phyloP scores from a whole-genome alignment of 1,284 basidiomycete genomes.

The Cryptococcus floricola region DNA sequence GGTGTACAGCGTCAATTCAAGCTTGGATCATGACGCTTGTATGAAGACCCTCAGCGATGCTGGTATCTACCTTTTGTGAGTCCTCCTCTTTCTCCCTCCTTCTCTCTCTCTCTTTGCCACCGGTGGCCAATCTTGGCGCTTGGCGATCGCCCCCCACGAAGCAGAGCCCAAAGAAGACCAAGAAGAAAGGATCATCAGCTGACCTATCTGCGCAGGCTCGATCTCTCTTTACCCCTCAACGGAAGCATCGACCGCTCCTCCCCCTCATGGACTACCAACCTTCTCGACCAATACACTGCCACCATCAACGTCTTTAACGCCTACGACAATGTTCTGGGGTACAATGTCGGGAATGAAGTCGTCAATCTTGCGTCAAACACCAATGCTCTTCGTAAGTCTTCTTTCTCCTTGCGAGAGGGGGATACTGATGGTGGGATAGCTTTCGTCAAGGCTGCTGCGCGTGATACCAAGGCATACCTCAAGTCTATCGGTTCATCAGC shows the following conservation, averaged over 20 bases:
- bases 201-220: slow-evolving; percentile 52
- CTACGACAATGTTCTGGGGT: slow-evolving; percentile 77
- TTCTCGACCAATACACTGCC: slow-evolving; percentile 71
- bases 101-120: not conserved
- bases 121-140: too few relatives aligned
- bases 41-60: slow-evolving; percentile 73
- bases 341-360: slow-evolving; percentile 86
- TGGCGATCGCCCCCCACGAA: not conserved
- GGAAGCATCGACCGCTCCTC: slow-evolving; percentile 74
- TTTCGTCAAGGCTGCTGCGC: slow-evolving; percentile 84
- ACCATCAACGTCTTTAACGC: slow-evolving; percentile 73
- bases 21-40: slow-evolving; percentile 77
- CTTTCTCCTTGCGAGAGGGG: not conserved
- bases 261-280: slow-evolving; percentile 76
- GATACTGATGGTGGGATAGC: slow-evolving; percentile 41
- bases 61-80: slow-evolving; percentile 82
- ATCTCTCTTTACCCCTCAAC: slow-evolving; percentile 76
- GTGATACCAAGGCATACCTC: slow-evolving; percentile 80
- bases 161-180: not conserved
- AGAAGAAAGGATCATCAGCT: not conserved
- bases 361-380: slow-evolving; percentile 61
- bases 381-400: slow-evolving; percentile 55
- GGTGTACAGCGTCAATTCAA: slow-evolving; percentile 77
- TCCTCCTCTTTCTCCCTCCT: too few relatives aligned
- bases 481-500: slow-evolving; percentile 63